phyloP scores from a whole-genome alignment of 2,329 filamentous ascomycete species.

The Xylaria sp. region DNA sequence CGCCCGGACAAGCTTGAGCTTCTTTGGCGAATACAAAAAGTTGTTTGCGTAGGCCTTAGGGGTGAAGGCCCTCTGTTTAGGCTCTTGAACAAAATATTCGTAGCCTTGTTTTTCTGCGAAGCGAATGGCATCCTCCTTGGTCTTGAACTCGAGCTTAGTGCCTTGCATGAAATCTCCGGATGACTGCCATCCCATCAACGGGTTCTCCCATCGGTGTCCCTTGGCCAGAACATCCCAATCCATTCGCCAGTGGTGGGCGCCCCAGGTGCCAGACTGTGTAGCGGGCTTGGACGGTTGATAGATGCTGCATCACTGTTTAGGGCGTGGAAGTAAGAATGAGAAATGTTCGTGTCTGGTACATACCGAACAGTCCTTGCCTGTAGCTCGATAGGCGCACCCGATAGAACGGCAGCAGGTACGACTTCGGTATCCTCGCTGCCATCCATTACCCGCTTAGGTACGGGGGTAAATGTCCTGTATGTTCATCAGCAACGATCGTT shows the following conservation, averaged over 20 bases:
- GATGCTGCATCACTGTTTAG: constrained; percentile 65
- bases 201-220: constrained; percentile 98
- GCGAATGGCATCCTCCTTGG: constrained; percentile 90
- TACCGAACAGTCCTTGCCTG: constrained; percentile 95
- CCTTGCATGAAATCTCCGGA: constrained; percentile 95
- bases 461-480: constrained; percentile 82
- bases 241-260: constrained; percentile 88
- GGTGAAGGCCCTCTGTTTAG: constrained; percentile 81
- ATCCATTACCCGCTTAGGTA: constrained; percentile 88
- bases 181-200: constrained; percentile 97
- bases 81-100: constrained; percentile 98
- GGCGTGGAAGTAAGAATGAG: background rate
- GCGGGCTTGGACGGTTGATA: constrained; percentile 92
- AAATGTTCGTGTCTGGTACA: constrained; percentile 31
- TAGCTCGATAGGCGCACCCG: constrained; percentile 90
- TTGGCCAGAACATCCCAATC: constrained; percentile 95
- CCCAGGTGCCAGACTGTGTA: constrained; percentile 91
- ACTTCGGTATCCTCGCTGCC: constrained; percentile 80
- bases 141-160: constrained; percentile 86
- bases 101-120: constrained; percentile 99
- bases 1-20: constrained; percentile 85
- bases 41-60: constrained; percentile 98
- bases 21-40: constrained; percentile 83
- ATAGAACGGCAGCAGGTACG: constrained; percentile 83
- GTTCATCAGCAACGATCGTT: constrained; percentile 6